Evolutionary conservation across 2,329 filamentous ascomycete genomes (phyloP), one percentile per base, ranked within the genome.

Genomic region (Alternaria sp.): DNA sequence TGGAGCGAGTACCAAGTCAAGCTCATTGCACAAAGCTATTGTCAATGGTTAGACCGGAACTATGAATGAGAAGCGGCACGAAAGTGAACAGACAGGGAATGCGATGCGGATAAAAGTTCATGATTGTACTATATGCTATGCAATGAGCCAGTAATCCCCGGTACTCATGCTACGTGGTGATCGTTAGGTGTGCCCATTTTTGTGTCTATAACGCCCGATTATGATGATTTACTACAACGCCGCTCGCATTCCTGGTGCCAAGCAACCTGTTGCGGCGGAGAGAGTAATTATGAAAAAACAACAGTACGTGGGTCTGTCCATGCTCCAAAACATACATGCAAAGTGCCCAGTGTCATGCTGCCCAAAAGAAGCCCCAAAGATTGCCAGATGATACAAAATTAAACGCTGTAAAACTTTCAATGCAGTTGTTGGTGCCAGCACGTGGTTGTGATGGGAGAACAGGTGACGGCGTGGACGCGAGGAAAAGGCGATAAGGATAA

Each of bases 361-460:
- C 38, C 22, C 18, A 64, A 57, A 63, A 59, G 49, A 63, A 51
- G 52, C 59, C 54, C 57, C 59, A 58, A 58, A 61, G 41, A 64
- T 61, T 60, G 62, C 56, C 59, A 60, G 50, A 63, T 66, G 59
- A 56, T 70, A 70, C 68, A 70, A 65, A 55, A 65, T 67, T 61
- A 71, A 67, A 67, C 67, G 67, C 64, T 66, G 34, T 62, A 68
- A 63, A 64, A 71, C 66, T 65, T 68, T 65, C 68, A 59, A 64
- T 69, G 63, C 62, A 67, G 56, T 64, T 48, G 64, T 60, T 64
- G 63, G 60, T 66, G 60, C 60, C 64, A 52, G 56, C 55, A 60
- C 57, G 57, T 62, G 44, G 57, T 53, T 50, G 58, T 64, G 64
- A 64, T 64, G 60, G 57, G 63, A 70, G 62, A 66, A 60, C 62